Conservation (phyloP, 257 asterid genomes). For the Paulownia fortunei region DNA sequence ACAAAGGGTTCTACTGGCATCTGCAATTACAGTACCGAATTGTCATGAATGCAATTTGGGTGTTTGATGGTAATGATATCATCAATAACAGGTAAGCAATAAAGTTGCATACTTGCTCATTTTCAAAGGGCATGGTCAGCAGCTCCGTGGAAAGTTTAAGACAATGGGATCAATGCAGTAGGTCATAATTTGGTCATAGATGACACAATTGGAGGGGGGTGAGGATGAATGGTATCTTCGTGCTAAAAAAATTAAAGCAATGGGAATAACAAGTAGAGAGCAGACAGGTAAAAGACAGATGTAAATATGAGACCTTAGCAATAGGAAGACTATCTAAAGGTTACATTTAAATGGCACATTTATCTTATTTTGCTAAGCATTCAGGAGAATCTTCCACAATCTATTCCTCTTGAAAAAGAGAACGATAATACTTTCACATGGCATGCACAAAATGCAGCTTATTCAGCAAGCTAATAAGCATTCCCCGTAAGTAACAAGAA, state of each 20-base stretch:
- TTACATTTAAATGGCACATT: neutral
- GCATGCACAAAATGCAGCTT: neutral
- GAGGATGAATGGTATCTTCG: neutral
- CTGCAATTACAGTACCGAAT: no score
- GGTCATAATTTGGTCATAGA: neutral
- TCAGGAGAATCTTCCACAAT: neutral
- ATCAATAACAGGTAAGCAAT: no score
- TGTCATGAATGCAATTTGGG: no score
- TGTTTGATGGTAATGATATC: no score
- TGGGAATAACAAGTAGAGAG: neutral
- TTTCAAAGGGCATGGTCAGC: neutral
- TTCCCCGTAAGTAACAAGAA: neutral
- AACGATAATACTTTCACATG: neutral
- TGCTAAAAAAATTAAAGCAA: neutral
- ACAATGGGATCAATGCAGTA: neutral
- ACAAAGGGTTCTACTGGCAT: no score
- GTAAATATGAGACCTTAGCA: neutral
- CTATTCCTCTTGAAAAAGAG: neutral
- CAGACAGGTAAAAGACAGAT: neutral
- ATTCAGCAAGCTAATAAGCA: neutral
- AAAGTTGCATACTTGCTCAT: neutral
- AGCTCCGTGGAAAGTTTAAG: neutral
- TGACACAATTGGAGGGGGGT: no score
- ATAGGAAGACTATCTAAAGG: neutral
- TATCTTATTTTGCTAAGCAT: neutral